A percentile compares a stretch with the other conserved stretches of the same genome.
Conservation (phyloP, 169 alveolate species). For the Plasmodium fragile region DNA sequence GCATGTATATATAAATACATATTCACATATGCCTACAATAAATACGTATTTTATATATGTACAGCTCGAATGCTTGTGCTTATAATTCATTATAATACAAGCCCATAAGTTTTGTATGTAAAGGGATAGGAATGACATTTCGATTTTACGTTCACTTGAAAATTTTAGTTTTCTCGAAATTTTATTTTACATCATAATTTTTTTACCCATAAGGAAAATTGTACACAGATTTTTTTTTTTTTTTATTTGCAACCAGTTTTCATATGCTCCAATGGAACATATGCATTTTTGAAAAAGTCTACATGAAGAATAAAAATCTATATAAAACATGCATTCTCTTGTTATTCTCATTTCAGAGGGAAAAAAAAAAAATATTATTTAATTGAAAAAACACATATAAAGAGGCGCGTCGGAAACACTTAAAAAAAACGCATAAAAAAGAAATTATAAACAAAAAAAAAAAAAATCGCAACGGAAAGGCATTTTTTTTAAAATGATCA, state of each 20-base stretch:
- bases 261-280: neutral
- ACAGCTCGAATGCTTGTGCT: neutral
- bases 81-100: neutral
- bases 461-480: slow-evolving; percentile 11
- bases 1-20: slow-evolving; percentile 26
- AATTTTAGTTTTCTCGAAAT: neutral
- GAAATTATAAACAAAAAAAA: neutral
- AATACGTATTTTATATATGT: slow-evolving; percentile 8
- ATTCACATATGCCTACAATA: neutral
- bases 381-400: neutral
- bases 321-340: neutral
- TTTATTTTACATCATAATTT: neutral
- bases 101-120: neutral
- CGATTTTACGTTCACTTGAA: neutral
- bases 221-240: neutral
- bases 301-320: neutral
- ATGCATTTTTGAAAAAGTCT: neutral
- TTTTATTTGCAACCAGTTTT: neutral
- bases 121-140: neutral
- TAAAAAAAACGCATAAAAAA: neutral
- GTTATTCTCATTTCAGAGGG: neutral
- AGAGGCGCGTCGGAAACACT: neutral
- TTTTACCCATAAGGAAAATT: slow-evolving; percentile 5
- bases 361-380: neutral
- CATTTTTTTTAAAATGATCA: slow-evolving; percentile 17